A percentile compares a stretch with the other conserved stretches of the same genome.
Conservation (phyloP, 768 basidiomycete genomes). For the Podaxis sp. region DNA sequence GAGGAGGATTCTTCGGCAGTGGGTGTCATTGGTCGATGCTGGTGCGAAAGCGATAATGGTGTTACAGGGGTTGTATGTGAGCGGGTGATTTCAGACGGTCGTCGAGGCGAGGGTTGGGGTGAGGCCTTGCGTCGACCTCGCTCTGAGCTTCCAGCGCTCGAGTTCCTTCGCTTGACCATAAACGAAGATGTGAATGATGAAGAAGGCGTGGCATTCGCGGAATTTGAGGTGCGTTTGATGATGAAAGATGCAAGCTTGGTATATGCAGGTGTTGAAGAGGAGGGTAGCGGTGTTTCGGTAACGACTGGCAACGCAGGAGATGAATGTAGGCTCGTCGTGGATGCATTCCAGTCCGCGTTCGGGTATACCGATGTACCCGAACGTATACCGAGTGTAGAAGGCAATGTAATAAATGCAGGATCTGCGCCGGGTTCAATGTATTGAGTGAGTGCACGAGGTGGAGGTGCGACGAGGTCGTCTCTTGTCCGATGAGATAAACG, state of each 20-base stretch:
- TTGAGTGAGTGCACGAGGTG: conserved; percentile 76
- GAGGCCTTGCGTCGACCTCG: conserved; percentile 5
- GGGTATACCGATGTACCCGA: conserved; percentile 27
- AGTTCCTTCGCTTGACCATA: conserved; percentile 12
- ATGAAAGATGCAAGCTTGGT: conserved; percentile 60
- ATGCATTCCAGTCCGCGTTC: conserved; percentile 21
- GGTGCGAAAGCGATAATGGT: conserved; percentile 10
- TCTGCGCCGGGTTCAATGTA: conserved; percentile 62
- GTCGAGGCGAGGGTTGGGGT: conserved; percentile 4
- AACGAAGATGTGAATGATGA: conserved; percentile 32
- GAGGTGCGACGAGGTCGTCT: conserved; percentile 57
- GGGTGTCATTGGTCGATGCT: conserved; percentile 48
- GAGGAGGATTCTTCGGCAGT: conserved; percentile 61
- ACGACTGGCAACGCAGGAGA: conserved; percentile 28
- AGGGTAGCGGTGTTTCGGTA: conserved; percentile 39
- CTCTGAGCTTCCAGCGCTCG: conserved; percentile 11
- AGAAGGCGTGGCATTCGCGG: conserved; percentile 34
- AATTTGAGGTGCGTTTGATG: conserved; percentile 22
- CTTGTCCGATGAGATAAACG: conserved; percentile 53
- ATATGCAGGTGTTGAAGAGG: conserved; percentile 53
- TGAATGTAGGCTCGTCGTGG: conserved; percentile 28
- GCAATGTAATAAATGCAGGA: conserved; percentile 52
- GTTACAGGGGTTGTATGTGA: not conserved
- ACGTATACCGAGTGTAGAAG: conserved; percentile 71
- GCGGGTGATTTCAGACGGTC: not conserved